Percentiles rank a stretch among this genome's conserved stretches.
Conservation (phyloP, 495 filamentous ascomycete species). For the Durotheca rogersii region DNA sequence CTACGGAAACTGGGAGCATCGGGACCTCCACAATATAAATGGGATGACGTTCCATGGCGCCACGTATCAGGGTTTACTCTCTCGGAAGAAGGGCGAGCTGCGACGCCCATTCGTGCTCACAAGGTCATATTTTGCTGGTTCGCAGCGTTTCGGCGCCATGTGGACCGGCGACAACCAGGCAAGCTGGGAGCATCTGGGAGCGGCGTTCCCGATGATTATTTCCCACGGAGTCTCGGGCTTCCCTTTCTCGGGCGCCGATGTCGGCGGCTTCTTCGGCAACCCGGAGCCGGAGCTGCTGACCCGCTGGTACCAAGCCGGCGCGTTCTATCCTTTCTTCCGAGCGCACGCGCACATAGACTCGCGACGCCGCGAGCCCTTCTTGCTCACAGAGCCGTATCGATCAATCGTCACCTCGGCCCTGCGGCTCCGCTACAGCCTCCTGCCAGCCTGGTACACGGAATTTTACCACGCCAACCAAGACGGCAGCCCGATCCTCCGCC, state of each 20-base stretch:
- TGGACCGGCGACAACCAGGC: slow-evolving; percentile 99
- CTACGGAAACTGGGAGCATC: slow-evolving; percentile 89
- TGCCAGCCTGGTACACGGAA: slow-evolving; percentile 95
- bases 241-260: slow-evolving; percentile 93
- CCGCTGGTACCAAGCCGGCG: slow-evolving; percentile 95
- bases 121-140: slow-evolving; percentile 85
- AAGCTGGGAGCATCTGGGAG: slow-evolving; percentile 84
- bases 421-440: slow-evolving; percentile 81
- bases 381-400: slow-evolving; percentile 80
- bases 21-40: slow-evolving; percentile 93
- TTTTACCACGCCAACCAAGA: slow-evolving; percentile 84
- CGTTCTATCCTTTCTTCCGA: slow-evolving; percentile 98
- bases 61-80: slow-evolving; percentile 77
- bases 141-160: slow-evolving; percentile 88
- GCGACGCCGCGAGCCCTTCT: slow-evolving; percentile 89
- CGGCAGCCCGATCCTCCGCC: slow-evolving; percentile 84
- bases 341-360: slow-evolving; percentile 97
- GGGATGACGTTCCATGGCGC: slow-evolving; percentile 93
- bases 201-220: slow-evolving; percentile 87
- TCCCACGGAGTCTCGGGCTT: slow-evolving; percentile 89
- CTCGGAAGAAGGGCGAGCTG: slow-evolving; percentile 75
- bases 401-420: slow-evolving; percentile 85
- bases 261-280: slow-evolving; percentile 98
- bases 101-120: slow-evolving; percentile 87
- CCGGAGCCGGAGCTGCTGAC: slow-evolving; percentile 86